These are phyloP conservation scores for Triticum turgidum DNA, from an alignment of 176 grass and related monocot genomes.

Conservation along the genomic window DNA sequence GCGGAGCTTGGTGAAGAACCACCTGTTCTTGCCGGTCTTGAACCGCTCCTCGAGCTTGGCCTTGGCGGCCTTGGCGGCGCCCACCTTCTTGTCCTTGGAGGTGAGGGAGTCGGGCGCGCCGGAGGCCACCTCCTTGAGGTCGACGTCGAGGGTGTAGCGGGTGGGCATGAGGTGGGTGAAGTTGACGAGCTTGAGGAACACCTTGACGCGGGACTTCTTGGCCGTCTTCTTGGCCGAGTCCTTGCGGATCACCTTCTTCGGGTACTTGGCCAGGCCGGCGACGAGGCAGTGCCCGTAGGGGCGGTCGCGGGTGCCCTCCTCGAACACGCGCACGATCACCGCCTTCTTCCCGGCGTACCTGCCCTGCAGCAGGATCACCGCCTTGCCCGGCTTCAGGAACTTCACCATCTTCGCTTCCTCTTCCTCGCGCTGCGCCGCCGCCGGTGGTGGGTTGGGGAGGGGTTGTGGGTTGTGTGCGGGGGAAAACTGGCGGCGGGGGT, in stretches of 20 bases:
- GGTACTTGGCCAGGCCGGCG: conserved; percentile 47
- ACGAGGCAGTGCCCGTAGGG: conserved; percentile 58
- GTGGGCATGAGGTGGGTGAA: conserved; percentile 62
- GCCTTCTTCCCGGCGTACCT: conserved; percentile 48
- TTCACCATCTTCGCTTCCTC: conserved; percentile 38
- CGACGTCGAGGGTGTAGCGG: conserved; percentile 54
- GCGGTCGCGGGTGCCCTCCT: conserved; percentile 59
- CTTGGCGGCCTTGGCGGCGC: conserved; percentile 44
- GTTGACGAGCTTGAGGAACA: conserved; percentile 59
- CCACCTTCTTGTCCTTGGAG: conserved; percentile 36
- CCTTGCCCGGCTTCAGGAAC: conserved; percentile 54
- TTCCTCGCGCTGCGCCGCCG: neutral
- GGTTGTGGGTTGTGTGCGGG: neutral
- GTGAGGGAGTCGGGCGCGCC: conserved; percentile 27
- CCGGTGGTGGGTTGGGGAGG: neutral
- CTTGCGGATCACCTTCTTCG: conserved; percentile 64
- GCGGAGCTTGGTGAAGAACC: conserved; percentile 67
- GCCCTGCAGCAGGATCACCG: conserved; percentile 54
- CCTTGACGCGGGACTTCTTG: conserved; percentile 58
- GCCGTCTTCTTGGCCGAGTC: conserved; percentile 66
- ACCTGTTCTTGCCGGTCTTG: conserved; percentile 62
- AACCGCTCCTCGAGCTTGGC: conserved; percentile 50
- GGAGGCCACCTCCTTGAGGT: conserved; percentile 49
- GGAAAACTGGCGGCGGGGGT: neutral
- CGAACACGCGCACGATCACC: conserved; percentile 53